Evolutionary conservation across 163 green algal species (phyloP), one percentile per base, ranked within the genome.

Genomic region (Chloromonas sp.): DNA sequence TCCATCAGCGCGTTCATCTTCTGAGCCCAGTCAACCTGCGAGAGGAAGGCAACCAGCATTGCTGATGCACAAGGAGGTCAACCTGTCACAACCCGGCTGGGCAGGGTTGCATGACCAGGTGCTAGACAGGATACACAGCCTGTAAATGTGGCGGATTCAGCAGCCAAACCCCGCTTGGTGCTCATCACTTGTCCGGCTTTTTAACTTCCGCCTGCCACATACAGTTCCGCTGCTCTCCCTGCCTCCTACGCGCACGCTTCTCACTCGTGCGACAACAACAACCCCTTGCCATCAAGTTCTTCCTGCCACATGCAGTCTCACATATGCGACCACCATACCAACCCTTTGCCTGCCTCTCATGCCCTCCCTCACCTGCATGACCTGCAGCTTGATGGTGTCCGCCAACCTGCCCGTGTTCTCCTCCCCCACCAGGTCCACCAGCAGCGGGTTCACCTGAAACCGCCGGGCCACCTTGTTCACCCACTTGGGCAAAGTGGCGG

Each of bases 391-490:
- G 83, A 99, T 98, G 83, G 88, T 92, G 61, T 99, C 96, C 1
- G 94, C 90, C 83, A 99, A 91, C 89, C 95, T 96, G 83, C 95
- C 96, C 0, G 94, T 94, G 84, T 96, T 88, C 58, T 96, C 88
- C 78, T 96, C 93, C 15, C 97, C 97, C 13, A 99, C 94, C 62
- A 99, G 88, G 89, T 99, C 97, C 8, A 99, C 93, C 13, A 92
- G 93, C 60, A 96, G 70, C 8, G 96, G 96, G 83, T 96, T 89
- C 58, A 91, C 93, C 80, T 96, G 91, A 91, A 96, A 98, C 62
- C 92, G 92, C 78, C 87, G 84, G 3, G 91, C 88, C 66, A 90
- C 88, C 80, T 90, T 92, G 79, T 89, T 88, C 62, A 93, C 86
- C 90, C 90, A 93, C 60, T 84, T 83, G 57, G 97, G 97, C 92